Evolutionary conservation across 768 basidiomycete species (phyloP), one percentile per base, ranked within the genome.

Genomic region (Hebeloma cylindrosporum): DNA sequence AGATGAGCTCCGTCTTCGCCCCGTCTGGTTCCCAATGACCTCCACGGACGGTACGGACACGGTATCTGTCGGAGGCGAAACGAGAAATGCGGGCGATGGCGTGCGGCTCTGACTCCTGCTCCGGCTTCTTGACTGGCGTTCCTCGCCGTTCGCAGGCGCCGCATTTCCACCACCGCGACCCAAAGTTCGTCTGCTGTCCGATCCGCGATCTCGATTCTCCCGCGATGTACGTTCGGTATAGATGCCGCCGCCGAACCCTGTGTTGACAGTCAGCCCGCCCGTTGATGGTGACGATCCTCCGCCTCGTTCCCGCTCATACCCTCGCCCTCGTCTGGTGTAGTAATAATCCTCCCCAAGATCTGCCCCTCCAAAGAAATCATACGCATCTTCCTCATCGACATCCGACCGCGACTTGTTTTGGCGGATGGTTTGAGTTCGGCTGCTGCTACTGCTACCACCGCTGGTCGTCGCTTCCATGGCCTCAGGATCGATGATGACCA

Each of bases 331-430:
- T 9, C 61, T 54, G 35, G 57, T 52, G 55, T 62, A 57, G 45
- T 69, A 57, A 48, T 62, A 76, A 48, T 77, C 78, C 40, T 75
- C 76, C 2, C 76, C 77, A 10, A 80, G 66, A 57, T 80, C 78
- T 7, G 81, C 74, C 2, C 77, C 80, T 7, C 65, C 75, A 52
- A 83, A 82, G 61, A 80, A 79, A 54, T 83, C 80, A 52, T 77
- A 78, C 11, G 77, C 76, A 50, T 70, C 69, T 28, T 62, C 61
- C 21, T 64, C 63, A 1, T 54, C 60, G 7, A 47, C 44, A 29
- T 26, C 26, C 40, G 21, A 17, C 21, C 20, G 40, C 3, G 31
- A 29, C 2, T 22, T 28, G 11, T 39, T 20, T 13, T 16, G 22
- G 40, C n/a, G 30, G 17, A 6, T 17, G 50, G 30, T 16, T 32